Percentiles rank a stretch among this genome's conserved stretches.
These are phyloP conservation scores for Apiospora pterosperma DNA, from an alignment of 2,329 filamentous ascomycete species.

Conservation along the genomic window DNA sequence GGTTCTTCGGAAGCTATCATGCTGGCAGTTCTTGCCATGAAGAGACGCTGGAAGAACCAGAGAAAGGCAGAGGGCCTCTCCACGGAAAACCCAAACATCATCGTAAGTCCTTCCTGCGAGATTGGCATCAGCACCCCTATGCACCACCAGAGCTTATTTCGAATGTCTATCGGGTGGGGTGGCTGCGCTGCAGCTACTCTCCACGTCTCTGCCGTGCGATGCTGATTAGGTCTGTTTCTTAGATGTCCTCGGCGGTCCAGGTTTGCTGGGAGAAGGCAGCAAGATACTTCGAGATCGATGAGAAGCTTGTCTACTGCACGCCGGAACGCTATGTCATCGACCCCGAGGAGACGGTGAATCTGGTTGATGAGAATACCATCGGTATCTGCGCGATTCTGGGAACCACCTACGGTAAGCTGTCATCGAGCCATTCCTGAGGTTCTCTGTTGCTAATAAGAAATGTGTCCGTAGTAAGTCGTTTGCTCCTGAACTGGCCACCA, in stretches of 20 bases:
- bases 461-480: background rate
- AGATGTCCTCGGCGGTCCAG: conserved; percentile 91
- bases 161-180: background rate
- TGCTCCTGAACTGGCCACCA: background rate
- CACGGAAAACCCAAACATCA: conserved; percentile 76
- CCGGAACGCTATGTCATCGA: conserved; percentile 61
- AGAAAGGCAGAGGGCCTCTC: conserved; percentile 81
- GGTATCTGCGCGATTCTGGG: conserved; percentile 90
- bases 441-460: background rate
- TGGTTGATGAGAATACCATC: conserved; percentile 71
- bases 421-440: background rate
- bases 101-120: conserved; percentile 34
- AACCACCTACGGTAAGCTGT: conserved; percentile 63
- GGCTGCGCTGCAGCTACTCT: background rate
- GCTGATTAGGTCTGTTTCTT: background rate
- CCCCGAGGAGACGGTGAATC: conserved; percentile 55
- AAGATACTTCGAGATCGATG: conserved; percentile 89
- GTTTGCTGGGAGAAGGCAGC: conserved; percentile 96
- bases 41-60: conserved; percentile 88
- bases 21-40: conserved; percentile 85
- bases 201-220: background rate
- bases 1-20: conserved; percentile 89
- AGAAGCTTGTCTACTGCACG: conserved; percentile 71
- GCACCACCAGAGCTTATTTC: background rate
- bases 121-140: background rate